phyloP scores from a whole-genome alignment of 768 basidiomycete species.

The Cubamyces lactineus region DNA sequence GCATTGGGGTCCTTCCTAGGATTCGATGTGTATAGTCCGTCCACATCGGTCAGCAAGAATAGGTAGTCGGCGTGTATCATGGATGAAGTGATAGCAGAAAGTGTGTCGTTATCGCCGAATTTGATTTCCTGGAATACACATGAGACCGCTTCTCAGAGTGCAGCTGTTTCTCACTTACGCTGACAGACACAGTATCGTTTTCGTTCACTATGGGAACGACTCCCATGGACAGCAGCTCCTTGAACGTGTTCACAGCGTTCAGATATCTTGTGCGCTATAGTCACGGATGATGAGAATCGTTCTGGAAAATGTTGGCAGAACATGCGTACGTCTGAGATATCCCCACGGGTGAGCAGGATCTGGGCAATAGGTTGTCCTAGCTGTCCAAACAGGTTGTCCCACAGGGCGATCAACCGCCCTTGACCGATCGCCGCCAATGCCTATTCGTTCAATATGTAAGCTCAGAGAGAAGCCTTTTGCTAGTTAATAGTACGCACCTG shows the following conservation, averaged over 20 bases:
- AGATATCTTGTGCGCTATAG: conserved; percentile 88
- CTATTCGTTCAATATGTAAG: conserved; percentile 41
- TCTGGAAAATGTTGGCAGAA: not conserved
- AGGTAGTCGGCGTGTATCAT: conserved; percentile 99
- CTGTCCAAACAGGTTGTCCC: conserved; percentile 96
- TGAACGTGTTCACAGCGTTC: conserved; percentile 95
- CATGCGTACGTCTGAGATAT: conserved; percentile 88
- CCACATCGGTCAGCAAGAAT: conserved; percentile 95
- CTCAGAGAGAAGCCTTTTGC: not conserved
- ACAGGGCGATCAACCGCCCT: conserved; percentile 92
- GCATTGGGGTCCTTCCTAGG: conserved; percentile 89
- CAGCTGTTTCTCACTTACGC: conserved; percentile 56
- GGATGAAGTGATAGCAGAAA: conserved; percentile 95
- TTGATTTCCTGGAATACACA: conserved; percentile 80
- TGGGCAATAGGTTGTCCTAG: conserved; percentile 96
- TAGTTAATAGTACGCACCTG: conserved; percentile 60
- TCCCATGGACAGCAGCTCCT: conserved; percentile 89
- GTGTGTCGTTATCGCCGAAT: conserved; percentile 99
- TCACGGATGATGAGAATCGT: not conserved
- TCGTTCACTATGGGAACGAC: conserved; percentile 99
- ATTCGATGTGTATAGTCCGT: conserved; percentile 93
- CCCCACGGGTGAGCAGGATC: conserved; percentile 89
- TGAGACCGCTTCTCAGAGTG: not conserved
- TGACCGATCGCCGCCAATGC: conserved; percentile 97
- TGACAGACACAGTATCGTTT: conserved; percentile 97